Conservation (phyloP, 805 yeast species). For the Nakazawaea peltata region DNA sequence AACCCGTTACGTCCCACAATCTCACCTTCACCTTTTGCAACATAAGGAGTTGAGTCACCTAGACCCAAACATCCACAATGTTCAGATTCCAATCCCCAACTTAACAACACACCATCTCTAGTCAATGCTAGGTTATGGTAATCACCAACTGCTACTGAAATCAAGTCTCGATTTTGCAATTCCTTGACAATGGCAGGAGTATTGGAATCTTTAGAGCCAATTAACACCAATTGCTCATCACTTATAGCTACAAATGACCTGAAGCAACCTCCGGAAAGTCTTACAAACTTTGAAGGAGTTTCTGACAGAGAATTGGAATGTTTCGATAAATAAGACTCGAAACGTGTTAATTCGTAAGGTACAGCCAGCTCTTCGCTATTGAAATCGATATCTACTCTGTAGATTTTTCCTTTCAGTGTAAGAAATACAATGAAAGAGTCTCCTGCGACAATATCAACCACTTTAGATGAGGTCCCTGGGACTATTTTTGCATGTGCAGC, state of each 20-base stretch:
- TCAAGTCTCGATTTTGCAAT: conserved; percentile 38
- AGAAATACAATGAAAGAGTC: conserved; percentile 44
- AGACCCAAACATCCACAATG: conserved; percentile 67
- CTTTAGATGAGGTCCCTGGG: conserved; percentile 29
- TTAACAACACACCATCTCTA: conserved; percentile 42
- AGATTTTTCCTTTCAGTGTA: conserved; percentile 32
- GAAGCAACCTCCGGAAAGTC: conserved; percentile 53
- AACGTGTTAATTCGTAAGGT: conserved; percentile 19
- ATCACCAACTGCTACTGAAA: conserved; percentile 62
- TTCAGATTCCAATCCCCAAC: conserved; percentile 64
- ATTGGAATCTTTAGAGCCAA: conserved; percentile 25
- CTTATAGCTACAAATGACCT: conserved; percentile 48
- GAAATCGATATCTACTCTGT: conserved; percentile 23
- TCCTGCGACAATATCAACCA: conserved; percentile 50
- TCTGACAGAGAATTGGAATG: conserved; percentile 13
- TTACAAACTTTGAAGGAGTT: conserved; percentile 29
- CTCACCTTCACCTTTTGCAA: conserved; percentile 7
- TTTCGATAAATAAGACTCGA: conserved; percentile 24
- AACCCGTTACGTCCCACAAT: conserved; percentile 18
- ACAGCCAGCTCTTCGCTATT: conserved; percentile 14
- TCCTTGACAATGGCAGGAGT: conserved; percentile 29
- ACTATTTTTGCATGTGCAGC: conserved; percentile 33
- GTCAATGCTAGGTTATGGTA: conserved; percentile 62
- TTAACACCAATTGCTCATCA: conserved; percentile 35
- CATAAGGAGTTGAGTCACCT: conserved; percentile 26